Evolutionary conservation across 495 filamentous ascomycete genomes (phyloP).

Genomic region (Penicillium flavigenum): DNA sequence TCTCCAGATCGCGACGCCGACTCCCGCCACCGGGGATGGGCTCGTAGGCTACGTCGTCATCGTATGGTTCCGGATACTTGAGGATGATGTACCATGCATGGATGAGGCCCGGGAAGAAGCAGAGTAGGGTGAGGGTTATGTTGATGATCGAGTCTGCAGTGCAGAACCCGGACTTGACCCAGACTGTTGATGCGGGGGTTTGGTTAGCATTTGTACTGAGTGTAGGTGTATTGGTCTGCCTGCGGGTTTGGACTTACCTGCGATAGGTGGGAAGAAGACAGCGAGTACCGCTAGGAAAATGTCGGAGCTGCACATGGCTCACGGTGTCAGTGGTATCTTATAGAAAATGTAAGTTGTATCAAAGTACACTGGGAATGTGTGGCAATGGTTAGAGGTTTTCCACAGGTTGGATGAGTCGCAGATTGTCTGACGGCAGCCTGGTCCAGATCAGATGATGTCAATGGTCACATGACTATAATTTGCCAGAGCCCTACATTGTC

Average conservation of each 20-base stretch:
- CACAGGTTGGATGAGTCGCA: constrained; percentile 3
- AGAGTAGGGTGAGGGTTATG: constrained; percentile 84
- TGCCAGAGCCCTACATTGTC: neutral
- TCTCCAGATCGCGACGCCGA: constrained; percentile 43
- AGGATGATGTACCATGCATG: constrained; percentile 99
- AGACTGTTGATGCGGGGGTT: constrained; percentile 55
- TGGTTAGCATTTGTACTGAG: constrained; percentile 10
- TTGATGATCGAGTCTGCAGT: constrained; percentile 93
- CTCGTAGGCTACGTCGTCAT: constrained; percentile 61
- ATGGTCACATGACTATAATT: constrained; percentile 1
- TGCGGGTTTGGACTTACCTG: constrained; percentile 60
- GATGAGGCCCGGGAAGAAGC: constrained; percentile 86
- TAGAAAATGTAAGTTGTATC: constrained; percentile 4
- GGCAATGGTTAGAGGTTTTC: neutral
- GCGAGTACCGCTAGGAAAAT: constrained; percentile 85
- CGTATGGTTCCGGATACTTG: constrained; percentile 72
- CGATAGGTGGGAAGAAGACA: constrained; percentile 89
- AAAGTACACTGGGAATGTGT: neutral
- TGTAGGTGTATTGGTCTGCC: constrained; percentile 1
- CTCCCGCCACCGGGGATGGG: constrained; percentile 54
- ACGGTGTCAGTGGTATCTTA: constrained; percentile 2
- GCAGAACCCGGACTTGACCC: constrained; percentile 95
- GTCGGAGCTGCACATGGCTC: constrained; percentile 70
- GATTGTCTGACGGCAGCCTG: constrained; percentile 6
- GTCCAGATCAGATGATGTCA: constrained; percentile 14